phyloP scores from a whole-genome alignment of 148 eudicot genomes.

The Tetragonia tetragonoides region DNA sequence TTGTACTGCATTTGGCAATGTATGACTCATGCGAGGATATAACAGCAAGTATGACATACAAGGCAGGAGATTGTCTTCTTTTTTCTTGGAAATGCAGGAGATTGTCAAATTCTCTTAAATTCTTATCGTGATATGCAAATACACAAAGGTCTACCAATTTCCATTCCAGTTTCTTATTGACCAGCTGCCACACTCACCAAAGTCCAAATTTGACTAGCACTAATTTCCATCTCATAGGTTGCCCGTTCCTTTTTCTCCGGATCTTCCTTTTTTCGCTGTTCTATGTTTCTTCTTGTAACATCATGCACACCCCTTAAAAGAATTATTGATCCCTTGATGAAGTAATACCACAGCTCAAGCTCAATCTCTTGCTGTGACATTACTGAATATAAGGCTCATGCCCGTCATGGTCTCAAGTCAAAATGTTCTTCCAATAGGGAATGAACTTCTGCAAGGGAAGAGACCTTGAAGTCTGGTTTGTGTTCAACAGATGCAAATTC shows the following conservation, averaged over 20 bases:
- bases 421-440: slow-evolving; percentile 59
- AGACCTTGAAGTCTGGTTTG: slow-evolving; percentile 77
- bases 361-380: background rate
- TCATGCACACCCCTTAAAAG: background rate
- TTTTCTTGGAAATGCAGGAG: background rate
- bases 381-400: background rate
- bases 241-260: background rate
- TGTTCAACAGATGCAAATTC: slow-evolving; percentile 51
- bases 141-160: background rate
- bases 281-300: background rate
- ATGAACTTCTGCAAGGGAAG: slow-evolving; percentile 68
- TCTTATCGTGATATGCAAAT: background rate
- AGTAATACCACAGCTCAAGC: slow-evolving; percentile 8
- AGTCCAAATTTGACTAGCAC: background rate
- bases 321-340: background rate
- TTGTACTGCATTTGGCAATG: too few species aligned
- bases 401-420: slow-evolving; percentile 49
- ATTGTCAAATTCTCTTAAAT: background rate
- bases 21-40: background rate
- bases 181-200: background rate
- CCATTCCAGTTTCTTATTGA: background rate
- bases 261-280: background rate
- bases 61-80: background rate
- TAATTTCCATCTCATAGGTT: background rate
- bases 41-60: too few species aligned